Evolutionary conservation across 2,329 filamentous ascomycete species (phyloP), one percentile per base, ranked within the genome.

Genomic region (Fusarium algeriense): DNA sequence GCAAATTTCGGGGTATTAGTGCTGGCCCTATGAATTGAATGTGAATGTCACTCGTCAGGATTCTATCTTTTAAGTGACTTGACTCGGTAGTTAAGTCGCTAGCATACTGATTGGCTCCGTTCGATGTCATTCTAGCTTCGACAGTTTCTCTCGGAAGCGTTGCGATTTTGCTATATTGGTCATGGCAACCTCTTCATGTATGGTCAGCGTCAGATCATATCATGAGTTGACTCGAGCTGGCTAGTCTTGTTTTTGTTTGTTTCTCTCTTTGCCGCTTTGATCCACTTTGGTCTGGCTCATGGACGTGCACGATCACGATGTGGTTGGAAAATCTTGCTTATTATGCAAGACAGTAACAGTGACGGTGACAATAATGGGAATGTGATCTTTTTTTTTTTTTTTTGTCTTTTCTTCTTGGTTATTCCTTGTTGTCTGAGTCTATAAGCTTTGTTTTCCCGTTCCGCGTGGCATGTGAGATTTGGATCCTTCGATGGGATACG

Each of bases 151-250:
- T 34, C n/a, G n/a, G 34, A 20, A n/a, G 30, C 38, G 32, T 50
- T 43, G 44, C 37, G 23, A 26, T 41, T 46, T 40, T 46, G 40
- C 32, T 37, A 38, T 44, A 17, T 32, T 37, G 38, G 60, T 32
- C 32, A 52, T 20, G 56, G 9, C 23, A 38, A 32, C 43, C n/a
- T 23, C n/a, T 55, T 44, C n/a, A 53, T n/a, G 19, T 52, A n/a
- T 57, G 28, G 28, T 44, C 38, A 53, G 43, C 44, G 67, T 57
- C 46, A 37, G 41, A 41, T 67, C 69, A 70, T 48, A 32, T 67
- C 65, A 55, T 38, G 32, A 34, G n/a, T 23, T 46, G 59, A 41
- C 37, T 37, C 30, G 10, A 30, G 30, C 7, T 48, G 35, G 26
- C 38, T 43, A 11, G 30, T 32, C 30, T 37, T 50, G 8, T 40